Evolutionary conservation across 108 stramenopile species (phyloP).

Genomic region (Stephanodiscus minutulus): DNA sequence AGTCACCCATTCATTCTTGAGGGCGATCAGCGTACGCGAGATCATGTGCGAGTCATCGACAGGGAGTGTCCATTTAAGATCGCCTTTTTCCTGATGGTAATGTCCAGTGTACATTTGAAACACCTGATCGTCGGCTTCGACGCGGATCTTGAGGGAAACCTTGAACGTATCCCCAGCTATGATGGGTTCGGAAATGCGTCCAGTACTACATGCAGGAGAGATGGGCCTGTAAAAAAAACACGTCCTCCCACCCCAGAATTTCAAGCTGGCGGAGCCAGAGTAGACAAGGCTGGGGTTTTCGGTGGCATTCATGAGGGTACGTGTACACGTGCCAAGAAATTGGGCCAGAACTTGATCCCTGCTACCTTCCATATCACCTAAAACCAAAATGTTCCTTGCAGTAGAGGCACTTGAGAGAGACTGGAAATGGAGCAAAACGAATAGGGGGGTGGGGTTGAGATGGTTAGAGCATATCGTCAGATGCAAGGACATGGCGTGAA

Average conservation of each 20-base stretch:
- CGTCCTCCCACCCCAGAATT: slow-evolving; percentile 16
- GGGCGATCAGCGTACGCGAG: slow-evolving; percentile 17
- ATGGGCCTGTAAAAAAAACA: slow-evolving; percentile 35
- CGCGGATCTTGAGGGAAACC: slow-evolving; percentile 23
- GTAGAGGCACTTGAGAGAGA: slow-evolving; percentile 13
- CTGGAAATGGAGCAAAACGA: slow-evolving; percentile 1
- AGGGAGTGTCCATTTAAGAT: slow-evolving; percentile 18
- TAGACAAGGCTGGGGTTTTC: slow-evolving; percentile 14
- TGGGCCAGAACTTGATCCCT: background rate
- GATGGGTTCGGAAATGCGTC: slow-evolving; percentile 10
- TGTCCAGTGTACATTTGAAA: slow-evolving; percentile 39
- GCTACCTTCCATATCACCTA: slow-evolving; percentile 28
- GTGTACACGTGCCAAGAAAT: slow-evolving; percentile 15
- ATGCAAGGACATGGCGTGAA: background rate
- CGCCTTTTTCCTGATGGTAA: slow-evolving; percentile 24
- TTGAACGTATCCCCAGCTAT: slow-evolving; percentile 22
- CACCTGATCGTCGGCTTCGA: slow-evolving; percentile 13
- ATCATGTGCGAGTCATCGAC: slow-evolving; percentile 38
- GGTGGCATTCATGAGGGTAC: background rate
- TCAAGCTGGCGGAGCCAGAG: slow-evolving; percentile 2
- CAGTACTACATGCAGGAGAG: slow-evolving; percentile 8
- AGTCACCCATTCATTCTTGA: slow-evolving; percentile 29
- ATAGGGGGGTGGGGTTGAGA: background rate
- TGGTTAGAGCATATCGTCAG: background rate
- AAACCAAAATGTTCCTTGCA: background rate